Evolutionary conservation across 352 stramenopile species (phyloP), one percentile per base, ranked within the genome.

Genomic region (Blastocystis sp.): DNA sequence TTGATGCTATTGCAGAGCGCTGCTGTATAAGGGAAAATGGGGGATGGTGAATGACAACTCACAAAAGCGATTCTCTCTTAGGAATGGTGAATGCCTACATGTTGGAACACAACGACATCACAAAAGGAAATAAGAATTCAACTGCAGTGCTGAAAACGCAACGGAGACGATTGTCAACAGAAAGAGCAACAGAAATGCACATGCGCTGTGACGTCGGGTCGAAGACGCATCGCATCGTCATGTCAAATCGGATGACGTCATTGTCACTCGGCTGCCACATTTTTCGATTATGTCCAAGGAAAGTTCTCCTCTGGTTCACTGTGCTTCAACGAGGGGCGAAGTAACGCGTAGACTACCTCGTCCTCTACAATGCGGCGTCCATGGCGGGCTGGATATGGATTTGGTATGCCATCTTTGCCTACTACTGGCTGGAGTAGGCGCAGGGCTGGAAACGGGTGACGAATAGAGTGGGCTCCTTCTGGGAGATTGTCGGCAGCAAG

Each of bases 311-410:
- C 17, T 84, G 68, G 40, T 54, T 9, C 65, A 84, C 45, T 28
- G 74, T 84, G 28, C 40, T 48, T 34, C 28, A 34, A 34, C 28
- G 28, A 34, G 28, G 28, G 28, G 28, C 28, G 28, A 34, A 34
- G 28, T 34, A 34, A 34, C 7, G 24, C 48, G 62, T 88, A 88
- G 78, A 77, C 38, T 88, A 88, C 68, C 66, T 88, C 43, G 66
- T 88, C 38, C 19, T 24, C 19, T 88, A 88, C 42, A 88, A 88
- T 76, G 40, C 60, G 6, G 42, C 60, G 10, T 88, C 14, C 57
- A 76, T 88, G 64, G 40, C 28, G 19, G 78, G 78, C 21, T 88
- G 78, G 78, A 10, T 76, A 14, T 88, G 78, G 28, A 34, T 88
- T 11, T 88, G 64, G 78, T 38, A 69, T 28, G 48, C 76, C 3